Percentiles rank a stretch among this genome's conserved stretches.
These are phyloP conservation scores for Exidia glandulosa DNA, from an alignment of 768 basidiomycete species.

Conservation along the genomic window DNA sequence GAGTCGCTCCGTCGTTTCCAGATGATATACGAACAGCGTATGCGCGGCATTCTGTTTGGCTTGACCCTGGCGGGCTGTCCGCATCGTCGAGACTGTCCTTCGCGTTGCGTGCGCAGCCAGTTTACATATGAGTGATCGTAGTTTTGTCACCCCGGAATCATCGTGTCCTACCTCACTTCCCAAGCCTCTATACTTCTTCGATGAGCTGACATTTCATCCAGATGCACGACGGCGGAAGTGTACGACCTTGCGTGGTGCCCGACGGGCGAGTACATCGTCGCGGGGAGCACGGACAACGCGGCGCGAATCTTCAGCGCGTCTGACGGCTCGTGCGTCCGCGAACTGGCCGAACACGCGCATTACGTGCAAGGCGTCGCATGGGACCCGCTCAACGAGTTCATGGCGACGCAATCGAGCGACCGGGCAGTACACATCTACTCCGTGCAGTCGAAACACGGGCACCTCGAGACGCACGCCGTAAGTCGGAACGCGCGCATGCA, in stretches of 20 bases:
- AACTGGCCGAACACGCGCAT: constrained; percentile 89
- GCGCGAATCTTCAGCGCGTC: constrained; percentile 70
- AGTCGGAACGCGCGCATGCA: constrained; percentile 78
- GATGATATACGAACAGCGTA: too few species aligned
- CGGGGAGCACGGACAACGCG: constrained; percentile 95
- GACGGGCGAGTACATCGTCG: constrained; percentile 83
- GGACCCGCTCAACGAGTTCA: constrained; percentile 95
- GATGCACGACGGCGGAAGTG: constrained; percentile 89
- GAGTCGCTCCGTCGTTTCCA: too few species aligned
- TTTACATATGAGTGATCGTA: too few species aligned
- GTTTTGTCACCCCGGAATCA: too few species aligned
- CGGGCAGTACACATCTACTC: constrained; percentile 92
- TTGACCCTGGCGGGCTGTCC: too few species aligned
- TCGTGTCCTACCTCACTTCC: too few species aligned
- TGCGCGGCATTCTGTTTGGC: too few species aligned
- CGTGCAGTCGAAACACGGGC: constrained; percentile 67
- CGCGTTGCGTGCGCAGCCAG: too few species aligned
- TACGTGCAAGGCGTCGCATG: constrained; percentile 98
- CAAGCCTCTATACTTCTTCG: neutral
- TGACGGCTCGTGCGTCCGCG: constrained; percentile 77
- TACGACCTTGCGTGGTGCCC: constrained; percentile 99
- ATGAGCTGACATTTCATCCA: constrained; percentile 17
- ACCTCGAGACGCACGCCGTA: constrained; percentile 81
- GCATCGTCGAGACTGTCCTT: too few species aligned
- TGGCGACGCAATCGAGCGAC: constrained; percentile 95